Evolutionary conservation across 1,284 basidiomycete genomes (phyloP).

Genomic region (Malassezia arunalokei): DNA sequence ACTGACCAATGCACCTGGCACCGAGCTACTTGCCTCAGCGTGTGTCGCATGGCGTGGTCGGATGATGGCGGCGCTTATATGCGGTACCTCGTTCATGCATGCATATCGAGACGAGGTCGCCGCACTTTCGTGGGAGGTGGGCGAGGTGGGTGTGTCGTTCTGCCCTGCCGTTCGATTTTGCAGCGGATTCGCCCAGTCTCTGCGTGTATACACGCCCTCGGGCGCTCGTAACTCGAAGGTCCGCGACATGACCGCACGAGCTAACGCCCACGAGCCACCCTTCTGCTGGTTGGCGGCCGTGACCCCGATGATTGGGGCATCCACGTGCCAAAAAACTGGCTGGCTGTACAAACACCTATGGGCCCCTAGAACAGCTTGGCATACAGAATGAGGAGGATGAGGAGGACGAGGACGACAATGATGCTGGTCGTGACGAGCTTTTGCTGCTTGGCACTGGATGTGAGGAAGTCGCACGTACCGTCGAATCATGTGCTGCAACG

Average conservation of each 20-base stretch:
- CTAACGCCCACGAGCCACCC: not conserved
- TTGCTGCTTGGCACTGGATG: conserved; percentile 40
- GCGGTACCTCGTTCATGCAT: not conserved
- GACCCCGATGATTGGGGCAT: not conserved
- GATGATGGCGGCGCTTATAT: not conserved
- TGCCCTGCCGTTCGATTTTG: not conserved
- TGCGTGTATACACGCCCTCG: conserved; percentile 28
- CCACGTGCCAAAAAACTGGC: not conserved
- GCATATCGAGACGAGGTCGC: not conserved
- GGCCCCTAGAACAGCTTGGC: conserved; percentile 26
- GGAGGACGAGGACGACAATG: conserved; percentile 39
- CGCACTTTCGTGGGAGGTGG: not conserved
- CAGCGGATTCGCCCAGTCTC: conserved; percentile 19
- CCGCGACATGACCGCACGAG: not conserved
- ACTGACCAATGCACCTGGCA: conserved; percentile 13
- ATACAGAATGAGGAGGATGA: conserved; percentile 44
- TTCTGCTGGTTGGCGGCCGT: not conserved
- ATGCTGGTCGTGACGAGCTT: conserved; percentile 41
- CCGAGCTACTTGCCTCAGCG: not conserved
- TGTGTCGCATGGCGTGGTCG: not conserved
- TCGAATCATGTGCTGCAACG: conserved; percentile 55
- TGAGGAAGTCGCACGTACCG: conserved; percentile 48
- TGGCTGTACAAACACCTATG: too few species aligned
- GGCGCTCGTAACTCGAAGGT: conserved; percentile 20
- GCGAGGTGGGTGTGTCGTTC: not conserved